phyloP scores from a whole-genome alignment of 179 eudicot species.

The Actinidia polygama region DNA sequence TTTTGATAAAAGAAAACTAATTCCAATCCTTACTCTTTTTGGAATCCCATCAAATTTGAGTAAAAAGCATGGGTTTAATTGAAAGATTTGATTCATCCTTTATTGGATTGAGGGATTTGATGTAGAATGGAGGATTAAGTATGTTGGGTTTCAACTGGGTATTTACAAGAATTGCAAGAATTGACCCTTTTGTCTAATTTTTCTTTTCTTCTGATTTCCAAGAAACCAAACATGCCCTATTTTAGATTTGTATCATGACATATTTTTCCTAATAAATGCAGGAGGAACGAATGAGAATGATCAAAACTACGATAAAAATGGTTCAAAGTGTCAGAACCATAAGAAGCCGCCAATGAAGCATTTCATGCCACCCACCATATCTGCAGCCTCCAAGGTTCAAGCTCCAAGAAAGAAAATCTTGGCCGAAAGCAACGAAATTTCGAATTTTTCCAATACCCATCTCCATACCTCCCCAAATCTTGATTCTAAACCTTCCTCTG shows the following conservation, averaged over 20 bases:
- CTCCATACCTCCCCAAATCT: conserved; percentile 23
- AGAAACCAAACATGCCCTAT: background rate
- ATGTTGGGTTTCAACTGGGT: too few relatives aligned
- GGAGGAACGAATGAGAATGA: conserved; percentile 50
- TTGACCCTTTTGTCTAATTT: too few relatives aligned
- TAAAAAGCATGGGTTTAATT: too few relatives aligned
- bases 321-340: conserved; percentile 24
- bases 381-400: conserved; percentile 43
- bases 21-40: too few relatives aligned
- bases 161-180: too few relatives aligned
- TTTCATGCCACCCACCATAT: conserved; percentile 64
- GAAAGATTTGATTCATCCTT: too few relatives aligned
- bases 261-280: conserved; percentile 21
- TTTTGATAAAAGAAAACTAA: too few relatives aligned
- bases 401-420: conserved; percentile 52
- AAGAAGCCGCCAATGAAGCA: conserved; percentile 32
- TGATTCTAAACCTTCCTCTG: conserved; percentile 18
- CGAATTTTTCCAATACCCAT: conserved; percentile 13
- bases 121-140: too few relatives aligned
- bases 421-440: conserved; percentile 47
- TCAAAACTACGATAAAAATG: conserved; percentile 27
- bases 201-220: background rate
- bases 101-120: too few relatives aligned
- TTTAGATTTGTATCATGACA: background rate
- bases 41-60: too few relatives aligned